phyloP scores from a whole-genome alignment of 192 early-diverging fungal genomes.

The Rhizophagus prolifer region DNA sequence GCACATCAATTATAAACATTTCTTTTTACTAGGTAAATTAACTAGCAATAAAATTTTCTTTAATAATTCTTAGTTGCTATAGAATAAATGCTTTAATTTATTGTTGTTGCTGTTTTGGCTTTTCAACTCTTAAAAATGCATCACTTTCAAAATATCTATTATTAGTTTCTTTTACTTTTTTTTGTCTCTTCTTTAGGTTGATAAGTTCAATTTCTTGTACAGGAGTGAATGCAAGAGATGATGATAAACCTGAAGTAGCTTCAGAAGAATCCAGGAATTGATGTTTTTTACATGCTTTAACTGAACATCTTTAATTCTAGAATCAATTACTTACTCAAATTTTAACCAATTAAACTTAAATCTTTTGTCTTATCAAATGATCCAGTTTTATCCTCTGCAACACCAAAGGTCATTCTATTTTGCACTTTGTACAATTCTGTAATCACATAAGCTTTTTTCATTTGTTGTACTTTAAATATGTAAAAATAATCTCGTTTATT shows the following conservation, averaged over 20 bases:
- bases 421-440: conserved; percentile 88
- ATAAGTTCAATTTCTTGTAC: conserved; percentile 92
- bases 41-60: no score
- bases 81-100: background rate
- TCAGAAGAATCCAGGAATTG: conserved; percentile 44
- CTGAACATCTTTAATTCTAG: conserved; percentile 55
- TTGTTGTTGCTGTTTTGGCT: conserved; percentile 34
- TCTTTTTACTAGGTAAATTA: no score
- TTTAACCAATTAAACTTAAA: conserved; percentile 79
- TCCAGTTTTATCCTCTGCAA: conserved; percentile 85
- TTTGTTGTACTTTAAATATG: conserved; percentile 63
- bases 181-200: conserved; percentile 70
- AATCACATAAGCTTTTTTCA: conserved; percentile 77
- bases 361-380: conserved; percentile 84
- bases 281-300: conserved; percentile 55
- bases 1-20: no score
- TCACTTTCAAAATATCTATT: conserved; percentile 76
- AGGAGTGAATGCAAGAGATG: conserved; percentile 92
- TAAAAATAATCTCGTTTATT: background rate
- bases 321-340: conserved; percentile 74
- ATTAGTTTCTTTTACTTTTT: conserved; percentile 61
- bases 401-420: conserved; percentile 91
- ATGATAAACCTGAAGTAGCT: conserved; percentile 75
- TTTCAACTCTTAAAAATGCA: conserved; percentile 57
- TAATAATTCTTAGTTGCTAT: no score